Evolutionary conservation across 1,284 basidiomycete species (phyloP).

Genomic region (Schizophyllum amplum): DNA sequence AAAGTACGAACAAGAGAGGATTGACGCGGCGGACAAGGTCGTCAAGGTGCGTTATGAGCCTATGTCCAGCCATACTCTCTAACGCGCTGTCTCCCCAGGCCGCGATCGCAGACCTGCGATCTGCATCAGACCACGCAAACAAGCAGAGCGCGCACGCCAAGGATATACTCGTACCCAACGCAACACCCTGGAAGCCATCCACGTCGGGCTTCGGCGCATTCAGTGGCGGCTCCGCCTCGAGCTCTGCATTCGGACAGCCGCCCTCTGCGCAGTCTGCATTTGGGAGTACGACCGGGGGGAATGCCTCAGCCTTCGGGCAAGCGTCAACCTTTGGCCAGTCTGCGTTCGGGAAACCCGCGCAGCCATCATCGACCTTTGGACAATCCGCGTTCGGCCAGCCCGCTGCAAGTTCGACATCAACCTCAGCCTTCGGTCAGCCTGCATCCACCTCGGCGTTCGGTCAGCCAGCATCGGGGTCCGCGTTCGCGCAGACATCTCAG

Average conservation of each 20-base stretch:
- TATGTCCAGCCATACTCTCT: no score
- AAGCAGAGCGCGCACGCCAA: conserved; percentile 23
- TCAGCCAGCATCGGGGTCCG: conserved; percentile 9
- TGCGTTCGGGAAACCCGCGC: background rate
- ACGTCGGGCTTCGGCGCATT: conserved; percentile 6
- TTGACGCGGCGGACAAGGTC: conserved; percentile 28
- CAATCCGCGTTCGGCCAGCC: conserved; percentile 7
- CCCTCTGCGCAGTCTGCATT: conserved; percentile 11
- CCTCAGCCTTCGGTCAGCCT: background rate
- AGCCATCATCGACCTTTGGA: conserved; percentile 13
- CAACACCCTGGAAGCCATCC: conserved; percentile 6
- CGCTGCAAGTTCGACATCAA: conserved; percentile 8
- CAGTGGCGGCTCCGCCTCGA: conserved; percentile 3
- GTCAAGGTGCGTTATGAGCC: conserved; percentile 19
- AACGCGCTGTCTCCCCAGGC: conserved; percentile 19
- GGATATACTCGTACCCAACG: conserved; percentile 12
- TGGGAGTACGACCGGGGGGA: conserved; percentile 5
- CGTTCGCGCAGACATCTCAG: conserved; percentile 1
- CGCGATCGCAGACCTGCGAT: conserved; percentile 38
- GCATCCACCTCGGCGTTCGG: conserved; percentile 11
- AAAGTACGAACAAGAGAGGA: conserved; percentile 47
- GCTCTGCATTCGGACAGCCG: conserved; percentile 14
- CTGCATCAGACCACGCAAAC: conserved; percentile 45
- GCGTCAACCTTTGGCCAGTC: conserved; percentile 5
- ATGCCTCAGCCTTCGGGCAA: conserved; percentile 12